These are phyloP conservation scores for Solanum aculeatissimum DNA, from an alignment of 305 asterid species.

Conservation along the genomic window DNA sequence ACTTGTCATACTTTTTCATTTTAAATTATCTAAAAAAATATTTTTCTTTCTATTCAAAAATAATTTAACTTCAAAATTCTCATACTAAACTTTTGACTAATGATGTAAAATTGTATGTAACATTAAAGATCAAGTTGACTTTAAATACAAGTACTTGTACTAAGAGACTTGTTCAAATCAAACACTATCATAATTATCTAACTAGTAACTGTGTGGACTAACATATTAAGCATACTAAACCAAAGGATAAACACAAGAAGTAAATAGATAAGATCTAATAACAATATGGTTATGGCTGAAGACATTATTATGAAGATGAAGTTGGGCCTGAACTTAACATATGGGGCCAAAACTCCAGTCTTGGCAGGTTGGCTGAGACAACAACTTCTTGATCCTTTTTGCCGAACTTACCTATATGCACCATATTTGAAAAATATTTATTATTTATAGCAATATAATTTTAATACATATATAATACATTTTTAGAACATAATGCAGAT, in stretches of 20 bases:
- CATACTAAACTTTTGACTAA: neutral
- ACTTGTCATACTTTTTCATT: neutral
- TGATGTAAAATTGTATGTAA: neutral
- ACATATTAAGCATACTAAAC: neutral
- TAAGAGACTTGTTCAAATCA: neutral
- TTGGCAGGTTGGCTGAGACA: no score
- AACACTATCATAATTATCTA: neutral
- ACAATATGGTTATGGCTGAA: no score
- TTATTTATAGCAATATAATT: no score
- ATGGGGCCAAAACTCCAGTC: no score
- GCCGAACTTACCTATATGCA: no score
- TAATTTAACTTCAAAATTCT: neutral
- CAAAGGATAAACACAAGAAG: neutral
- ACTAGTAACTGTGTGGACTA: neutral
- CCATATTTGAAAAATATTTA: no score
- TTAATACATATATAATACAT: no score
- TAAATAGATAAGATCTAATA: neutral
- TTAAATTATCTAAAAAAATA: neutral
- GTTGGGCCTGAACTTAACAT: no score
- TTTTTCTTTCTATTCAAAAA: neutral
- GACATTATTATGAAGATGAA: no score
- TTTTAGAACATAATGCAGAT: no score
- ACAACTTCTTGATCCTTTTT: no score
- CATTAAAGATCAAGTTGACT: neutral
- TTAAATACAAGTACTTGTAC: neutral